Evolutionary conservation across 495 filamentous ascomycete species (phyloP), one percentile per base, ranked within the genome.

Genomic region (Friedmanniomyces simplex): DNA sequence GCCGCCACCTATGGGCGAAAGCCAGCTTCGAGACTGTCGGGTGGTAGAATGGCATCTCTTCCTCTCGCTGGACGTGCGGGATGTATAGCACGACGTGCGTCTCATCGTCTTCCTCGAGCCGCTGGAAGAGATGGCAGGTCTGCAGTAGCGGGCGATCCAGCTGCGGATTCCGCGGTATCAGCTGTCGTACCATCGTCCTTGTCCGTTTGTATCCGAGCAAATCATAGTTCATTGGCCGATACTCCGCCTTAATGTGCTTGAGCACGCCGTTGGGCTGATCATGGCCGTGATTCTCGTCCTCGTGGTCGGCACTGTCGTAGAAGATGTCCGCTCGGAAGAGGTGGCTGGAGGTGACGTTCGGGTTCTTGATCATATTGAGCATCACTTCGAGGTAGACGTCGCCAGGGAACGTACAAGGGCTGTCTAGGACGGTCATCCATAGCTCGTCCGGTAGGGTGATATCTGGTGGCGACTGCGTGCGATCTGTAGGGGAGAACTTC

Each of bases 271-370:
- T 24, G 39, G 36, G 18, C 52, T 49, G 48, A 58, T 54, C 52
- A 20, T 30, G 8, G 34, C 22, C 28, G 8, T 3, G 10, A 10
- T 32, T 10, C 28, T 10, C 10, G 28, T 57, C 51, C 5, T 36
- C 25, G 20, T 10, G 66, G 10, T 67, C 61, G 49, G 64, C 59
- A 61, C 75, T 81, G 60, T 85, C 76, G 54, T 76, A 80, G 25
- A 88, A 75, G 46, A 96, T 88, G 70, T 96, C 90, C 12, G 91
- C 90, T 21, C 91, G 82, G 66, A 94, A 89, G 2, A 96, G 77
- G 75, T 84, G 83, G 16, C 76, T 84, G 2, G 87, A 87, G 60
- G 86, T 91, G 74, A 91, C 79, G 59, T 95, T 94, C 8, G 91
- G 90, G 68, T 95, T 95, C 47, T 75, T 75, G 62, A 94, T 78